Base-by-base conservation (phyloP, 768 basidiomycete genomes). In the Pluteus cervinus region DNA sequence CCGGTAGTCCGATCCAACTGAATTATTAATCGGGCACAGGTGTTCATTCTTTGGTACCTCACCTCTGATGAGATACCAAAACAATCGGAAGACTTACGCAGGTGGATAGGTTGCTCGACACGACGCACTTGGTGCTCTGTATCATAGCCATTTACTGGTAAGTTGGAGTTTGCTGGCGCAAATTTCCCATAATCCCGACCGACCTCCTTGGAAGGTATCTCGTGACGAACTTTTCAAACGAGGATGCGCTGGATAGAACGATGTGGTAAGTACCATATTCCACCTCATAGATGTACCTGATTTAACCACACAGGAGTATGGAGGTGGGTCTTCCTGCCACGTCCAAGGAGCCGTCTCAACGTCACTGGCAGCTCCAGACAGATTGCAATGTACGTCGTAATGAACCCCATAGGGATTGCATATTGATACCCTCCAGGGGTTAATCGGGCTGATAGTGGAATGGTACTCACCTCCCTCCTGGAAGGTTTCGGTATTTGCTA, bases 401-500 rank as follows among this genome's bases (percentile, higher is more conserved):
- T 33, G 16, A 26, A n/a, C 14, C 12, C n/a, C 22, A 15, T 35
- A 25, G 17, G 25, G 17, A 21, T 37, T 24, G 15, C 31, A 20
- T 41, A n/a, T 39, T 33, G 25, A 18, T 23, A 2, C 14, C 5
- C 21, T 33, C 4, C 41, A 70, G 68, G 71, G 71, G 14, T 48
- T 73, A 15, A 71, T 73, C 41, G 71, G 69, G 15, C 42, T 73
- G 20, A 68, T 73, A 9, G 71, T 71, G 3, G 63, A 75, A 53
- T 64, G 63, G 70, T 71, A 42, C 20, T 29, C n/a, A 7, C 28
- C n/a, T 17, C 29, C 24, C 23, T 14, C 28, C 35, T 20, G 9
- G 29, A 25, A 3, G 8, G 24, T 5, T 17, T 39, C 20, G 20
- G 21, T 36, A 18, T 20, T 11, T 12, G 18, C 25, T 42, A 24